Conservation (phyloP, 441 rosid species). For the Codiaeum variegatum region DNA sequence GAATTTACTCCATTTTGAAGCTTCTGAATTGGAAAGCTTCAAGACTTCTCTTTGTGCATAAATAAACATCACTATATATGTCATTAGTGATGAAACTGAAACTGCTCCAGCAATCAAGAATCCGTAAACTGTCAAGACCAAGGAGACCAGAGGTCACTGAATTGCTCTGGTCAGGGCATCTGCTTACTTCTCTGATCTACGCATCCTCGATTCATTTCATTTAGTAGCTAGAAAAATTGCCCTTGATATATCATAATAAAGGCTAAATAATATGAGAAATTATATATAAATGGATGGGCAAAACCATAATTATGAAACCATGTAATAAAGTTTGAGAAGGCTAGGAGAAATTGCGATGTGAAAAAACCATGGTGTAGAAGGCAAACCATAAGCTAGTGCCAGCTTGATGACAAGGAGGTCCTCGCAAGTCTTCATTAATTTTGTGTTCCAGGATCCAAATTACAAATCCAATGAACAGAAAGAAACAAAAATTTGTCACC, state of each 20-base stretch:
- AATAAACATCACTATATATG: conserved; percentile 31
- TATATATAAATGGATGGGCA: too few relatives aligned
- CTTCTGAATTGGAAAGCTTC: neutral
- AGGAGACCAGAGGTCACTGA: conserved; percentile 35
- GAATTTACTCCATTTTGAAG: conserved; percentile 21
- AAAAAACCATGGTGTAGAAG: conserved; percentile 66
- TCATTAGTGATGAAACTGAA: conserved; percentile 33
- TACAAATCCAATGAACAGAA: conserved; percentile 39
- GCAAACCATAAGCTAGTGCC: conserved; percentile 71
- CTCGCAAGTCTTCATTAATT: conserved; percentile 51
- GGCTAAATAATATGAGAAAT: too few relatives aligned
- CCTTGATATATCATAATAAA: conserved; percentile 57
- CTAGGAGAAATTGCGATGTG: conserved; percentile 38
- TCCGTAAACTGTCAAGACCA: conserved; percentile 48
- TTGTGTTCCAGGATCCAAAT: conserved; percentile 58
- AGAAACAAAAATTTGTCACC: conserved; percentile 36
- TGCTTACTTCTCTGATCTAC: conserved; percentile 30
- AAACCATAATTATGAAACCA: too few relatives aligned
- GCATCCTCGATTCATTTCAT: conserved; percentile 26
- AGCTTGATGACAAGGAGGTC: conserved; percentile 39
- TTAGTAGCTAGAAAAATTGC: conserved; percentile 36
- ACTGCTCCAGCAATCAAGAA: conserved; percentile 39
- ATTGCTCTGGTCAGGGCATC: conserved; percentile 32
- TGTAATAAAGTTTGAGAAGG: neutral
- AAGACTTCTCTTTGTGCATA: conserved; percentile 21